These are phyloP conservation scores for Malus hybrid DNA, from an alignment of 331 rosid genomes.

Conservation along the genomic window DNA sequence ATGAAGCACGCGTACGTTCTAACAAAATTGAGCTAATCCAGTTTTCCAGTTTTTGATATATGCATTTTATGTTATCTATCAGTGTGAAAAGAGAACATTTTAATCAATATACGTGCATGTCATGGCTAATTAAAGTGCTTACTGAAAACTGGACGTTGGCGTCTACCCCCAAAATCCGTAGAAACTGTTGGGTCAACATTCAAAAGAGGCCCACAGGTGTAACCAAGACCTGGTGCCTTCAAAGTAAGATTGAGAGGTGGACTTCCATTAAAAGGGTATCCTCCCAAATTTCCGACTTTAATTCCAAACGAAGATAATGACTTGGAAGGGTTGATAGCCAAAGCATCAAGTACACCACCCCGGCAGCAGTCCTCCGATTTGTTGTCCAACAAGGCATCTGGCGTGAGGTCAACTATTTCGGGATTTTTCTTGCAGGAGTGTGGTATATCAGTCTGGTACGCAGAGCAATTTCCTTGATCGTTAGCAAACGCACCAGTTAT, in stretches of 20 bases:
- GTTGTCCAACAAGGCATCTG: conserved; percentile 29
- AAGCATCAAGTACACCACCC: conserved; percentile 61
- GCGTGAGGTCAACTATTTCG: conserved; percentile 39
- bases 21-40: too few relatives aligned
- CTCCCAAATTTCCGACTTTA: conserved; percentile 38
- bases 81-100: not conserved
- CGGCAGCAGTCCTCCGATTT: conserved; percentile 61
- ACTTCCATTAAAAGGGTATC: conserved; percentile 13
- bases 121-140: conserved; percentile 24
- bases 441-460: conserved; percentile 36
- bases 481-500: conserved; percentile 74
- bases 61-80: not conserved
- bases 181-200: conserved; percentile 49
- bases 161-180: conserved; percentile 47
- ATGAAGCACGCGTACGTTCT: too few relatives aligned
- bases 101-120: not conserved
- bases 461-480: conserved; percentile 52
- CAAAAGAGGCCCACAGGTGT: conserved; percentile 58
- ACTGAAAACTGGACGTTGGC: conserved; percentile 58
- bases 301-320: conserved; percentile 66
- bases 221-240: conserved; percentile 75
- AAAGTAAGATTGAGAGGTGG: conserved; percentile 53
- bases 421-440: conserved; percentile 67
- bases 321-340: conserved; percentile 34
- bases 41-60: too few relatives aligned